Base-by-base conservation (phyloP, 495 filamentous ascomycete species). In the Aspergillus saccharolyticus region DNA sequence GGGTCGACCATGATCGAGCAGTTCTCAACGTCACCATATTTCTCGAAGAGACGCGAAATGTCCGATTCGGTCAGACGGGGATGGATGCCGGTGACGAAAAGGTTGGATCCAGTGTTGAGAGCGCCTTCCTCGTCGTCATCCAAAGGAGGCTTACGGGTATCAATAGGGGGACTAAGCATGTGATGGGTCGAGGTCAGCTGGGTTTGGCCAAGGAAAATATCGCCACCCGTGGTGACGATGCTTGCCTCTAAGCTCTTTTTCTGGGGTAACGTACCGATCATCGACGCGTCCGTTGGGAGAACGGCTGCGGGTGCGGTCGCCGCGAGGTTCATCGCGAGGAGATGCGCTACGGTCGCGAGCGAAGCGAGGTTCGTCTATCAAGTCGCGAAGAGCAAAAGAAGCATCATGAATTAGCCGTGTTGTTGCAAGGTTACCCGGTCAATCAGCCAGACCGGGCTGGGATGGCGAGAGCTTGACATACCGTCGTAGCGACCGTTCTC, bases 1-100 rank as follows among this genome's bases (percentile, higher is more conserved):
- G 94, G 94, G 70, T 97, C 95, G 66, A 91, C 81, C 95, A 99
- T 97, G 80, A 99, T 99, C 64, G 96, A 94, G 78, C 92, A 97
- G 77, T 95, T 97, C 76, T 97, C 93, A 33, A 99, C 94, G 70
- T 93, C 89, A 63, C 94, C 94, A 63, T 96, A 97, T 76, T 97
- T 99, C 76, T 96, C 91, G 66, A 97, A 99, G 44, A 99, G 86
- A 73, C 90, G 90, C 44, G 89, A 87, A 53, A 98, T 89, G 61
- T 96, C 94, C 14, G 84, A 79, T 74, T 98, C 94, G 46, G 86
- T 87, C 60, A 98, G 84, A 73, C 90, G 89, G 43, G 94, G 94
- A 71, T 97, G 90, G 65, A 98, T 98, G 63, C 94, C 94, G 65
- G 95, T 98, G 56, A 98, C 94, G 71, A 98, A 98, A 56, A 98